A percentile compares a stretch with the other conserved stretches of the same genome.
Conservation (phyloP, 73 alveolate genomes). For the Paramecium sonneborni region DNA sequence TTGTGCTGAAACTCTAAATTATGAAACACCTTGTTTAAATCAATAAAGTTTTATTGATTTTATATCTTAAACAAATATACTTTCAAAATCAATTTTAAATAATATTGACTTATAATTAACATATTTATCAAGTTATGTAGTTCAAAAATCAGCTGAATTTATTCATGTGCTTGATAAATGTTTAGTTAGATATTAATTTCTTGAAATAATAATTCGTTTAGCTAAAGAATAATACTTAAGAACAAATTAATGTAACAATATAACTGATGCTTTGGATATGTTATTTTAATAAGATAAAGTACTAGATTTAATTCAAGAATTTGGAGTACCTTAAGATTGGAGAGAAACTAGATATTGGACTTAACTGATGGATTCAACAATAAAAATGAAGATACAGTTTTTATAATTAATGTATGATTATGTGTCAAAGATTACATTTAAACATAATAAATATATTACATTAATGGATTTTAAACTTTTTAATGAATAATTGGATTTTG, state of each 20-base stretch:
- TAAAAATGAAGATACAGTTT: neutral
- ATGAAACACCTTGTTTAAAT: conserved; percentile 25
- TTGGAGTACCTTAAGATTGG: conserved; percentile 51
- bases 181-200: conserved; percentile 49
- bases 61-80: neutral
- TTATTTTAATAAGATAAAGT: conserved; percentile 11
- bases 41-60: conserved; percentile 17
- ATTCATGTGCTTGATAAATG: conserved; percentile 26
- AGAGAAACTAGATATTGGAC: conserved; percentile 54
- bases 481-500: neutral
- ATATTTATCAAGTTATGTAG: conserved; percentile 44
- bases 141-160: neutral
- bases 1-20: conserved; percentile 42
- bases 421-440: conserved; percentile 33
- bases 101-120: conserved; percentile 44
- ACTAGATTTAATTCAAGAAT: neutral
- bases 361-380: conserved; percentile 33
- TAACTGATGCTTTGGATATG: conserved; percentile 4
- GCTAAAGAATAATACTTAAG: conserved; percentile 45
- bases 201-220: conserved; percentile 27
- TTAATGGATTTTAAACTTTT: conserved; percentile 17
- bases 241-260: neutral
- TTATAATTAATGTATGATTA: conserved; percentile 16
- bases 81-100: neutral
- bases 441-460: conserved; percentile 30